Percentiles rank a stretch among this genome's conserved stretches.
Conservation (phyloP, 2,329 filamentous ascomycete genomes). For the Leptoxyphium fumago region DNA sequence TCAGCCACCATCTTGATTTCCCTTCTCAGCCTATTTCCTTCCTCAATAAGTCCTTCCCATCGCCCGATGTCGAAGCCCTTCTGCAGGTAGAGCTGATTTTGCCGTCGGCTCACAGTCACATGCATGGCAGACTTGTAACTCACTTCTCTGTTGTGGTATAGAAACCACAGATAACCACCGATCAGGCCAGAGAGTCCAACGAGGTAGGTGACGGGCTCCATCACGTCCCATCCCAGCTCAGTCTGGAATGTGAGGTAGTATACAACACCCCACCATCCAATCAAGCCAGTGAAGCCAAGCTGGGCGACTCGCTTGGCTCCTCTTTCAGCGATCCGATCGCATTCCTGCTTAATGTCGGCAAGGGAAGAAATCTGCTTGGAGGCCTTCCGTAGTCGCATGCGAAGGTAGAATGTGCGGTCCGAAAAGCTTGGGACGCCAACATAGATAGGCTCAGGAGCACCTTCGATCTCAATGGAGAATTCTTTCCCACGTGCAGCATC, state of each 20-base stretch:
- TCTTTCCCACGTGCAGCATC: slow-evolving; percentile 75
- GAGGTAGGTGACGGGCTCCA: slow-evolving; percentile 83
- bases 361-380: slow-evolving; percentile 53
- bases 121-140: slow-evolving; percentile 78
- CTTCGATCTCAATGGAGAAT: slow-evolving; percentile 73
- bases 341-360: slow-evolving; percentile 64
- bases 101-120: slow-evolving; percentile 65
- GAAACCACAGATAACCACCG: slow-evolving; percentile 75
- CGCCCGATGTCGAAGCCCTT: slow-evolving; percentile 59
- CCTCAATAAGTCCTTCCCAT: slow-evolving; percentile 68
- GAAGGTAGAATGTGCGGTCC: slow-evolving; percentile 79
- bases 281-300: slow-evolving; percentile 58
- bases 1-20: slow-evolving; percentile 70
- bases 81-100: slow-evolving; percentile 59
- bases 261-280: slow-evolving; percentile 69
- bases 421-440: slow-evolving; percentile 77
- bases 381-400: slow-evolving; percentile 59
- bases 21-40: slow-evolving; percentile 59
- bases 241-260: slow-evolving; percentile 56
- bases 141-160: slow-evolving; percentile 82
- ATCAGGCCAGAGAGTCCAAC: slow-evolving; percentile 77
- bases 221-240: slow-evolving; percentile 73
- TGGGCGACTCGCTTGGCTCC: slow-evolving; percentile 68
- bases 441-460: slow-evolving; percentile 49
- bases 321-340: slow-evolving; percentile 61